Evolutionary conservation across 2,329 filamentous ascomycete species (phyloP).

Genomic region (Fusarium poae): DNA sequence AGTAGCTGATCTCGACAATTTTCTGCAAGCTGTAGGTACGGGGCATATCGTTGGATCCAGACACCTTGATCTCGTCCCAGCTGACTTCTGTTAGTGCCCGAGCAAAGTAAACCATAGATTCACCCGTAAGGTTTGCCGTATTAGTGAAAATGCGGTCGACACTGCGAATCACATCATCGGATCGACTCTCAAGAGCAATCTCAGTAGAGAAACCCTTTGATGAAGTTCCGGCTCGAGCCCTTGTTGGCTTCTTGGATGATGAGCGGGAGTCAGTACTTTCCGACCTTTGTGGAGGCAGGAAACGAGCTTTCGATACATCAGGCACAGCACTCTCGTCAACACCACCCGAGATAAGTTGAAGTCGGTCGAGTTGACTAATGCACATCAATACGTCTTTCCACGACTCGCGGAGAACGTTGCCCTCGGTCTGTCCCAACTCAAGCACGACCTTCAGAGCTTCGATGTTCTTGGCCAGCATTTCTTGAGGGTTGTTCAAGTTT

Average conservation of each 20-base stretch:
- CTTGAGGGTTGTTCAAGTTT: constrained; percentile 93
- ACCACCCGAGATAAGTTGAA: constrained; percentile 94
- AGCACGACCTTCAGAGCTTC: constrained; percentile 93
- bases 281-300: constrained; percentile 70
- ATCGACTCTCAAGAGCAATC: constrained; percentile 91
- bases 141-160: constrained; percentile 98
- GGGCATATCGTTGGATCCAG: constrained; percentile 93
- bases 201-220: constrained; percentile 79
- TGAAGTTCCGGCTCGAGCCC: constrained; percentile 67
- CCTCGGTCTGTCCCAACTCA: constrained; percentile 92
- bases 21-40: constrained; percentile 98
- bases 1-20: constrained; percentile 98
- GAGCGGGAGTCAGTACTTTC: constrained; percentile 71
- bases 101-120: constrained; percentile 96
- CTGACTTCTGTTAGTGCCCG: constrained; percentile 93
- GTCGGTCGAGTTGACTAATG: constrained; percentile 93
- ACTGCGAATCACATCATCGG: constrained; percentile 90
- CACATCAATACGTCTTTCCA: constrained; percentile 97
- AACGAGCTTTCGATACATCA: constrained; percentile 87
- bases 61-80: constrained; percentile 99
- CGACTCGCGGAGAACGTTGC: constrained; percentile 87
- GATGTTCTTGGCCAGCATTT: constrained; percentile 96
- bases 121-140: constrained; percentile 90
- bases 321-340: constrained; percentile 93
- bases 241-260: constrained; percentile 65